Evolutionary conservation across 441 rosid genomes (phyloP).

Genomic region (Iberis amara): DNA sequence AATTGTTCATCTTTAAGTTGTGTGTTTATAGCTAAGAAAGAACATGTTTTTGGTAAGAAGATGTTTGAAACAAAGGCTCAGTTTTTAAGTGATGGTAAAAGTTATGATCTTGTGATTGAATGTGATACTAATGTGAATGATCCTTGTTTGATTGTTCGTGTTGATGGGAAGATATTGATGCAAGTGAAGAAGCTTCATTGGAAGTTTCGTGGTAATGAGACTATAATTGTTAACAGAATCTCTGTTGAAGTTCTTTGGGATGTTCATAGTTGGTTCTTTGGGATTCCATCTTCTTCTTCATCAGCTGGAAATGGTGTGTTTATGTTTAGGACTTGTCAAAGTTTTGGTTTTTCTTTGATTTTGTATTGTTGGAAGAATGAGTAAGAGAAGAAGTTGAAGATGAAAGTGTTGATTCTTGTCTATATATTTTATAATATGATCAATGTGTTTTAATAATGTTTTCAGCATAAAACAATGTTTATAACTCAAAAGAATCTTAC

Average conservation of each 20-base stretch:
- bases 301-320: conserved; percentile 71
- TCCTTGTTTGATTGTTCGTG: conserved; percentile 68
- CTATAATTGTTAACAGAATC: conserved; percentile 74
- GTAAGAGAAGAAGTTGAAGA: conserved; percentile 32
- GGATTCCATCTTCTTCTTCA: conserved; percentile 44
- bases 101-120: conserved; percentile 65
- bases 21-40: conserved; percentile 61
- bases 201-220: conserved; percentile 87
- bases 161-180: conserved; percentile 67
- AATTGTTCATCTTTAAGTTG: conserved; percentile 29
- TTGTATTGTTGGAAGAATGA: conserved; percentile 86
- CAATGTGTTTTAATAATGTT: background rate
- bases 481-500: too few relatives aligned
- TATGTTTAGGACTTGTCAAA: conserved; percentile 71
- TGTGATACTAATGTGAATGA: conserved; percentile 66
- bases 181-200: conserved; percentile 76
- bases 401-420: conserved; percentile 33
- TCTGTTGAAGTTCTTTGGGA: conserved; percentile 91
- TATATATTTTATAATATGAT: conserved; percentile 16
- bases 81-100: conserved; percentile 55
- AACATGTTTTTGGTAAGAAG: conserved; percentile 48
- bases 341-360: conserved; percentile 64
- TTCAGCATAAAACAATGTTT: too few relatives aligned
- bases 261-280: conserved; percentile 86
- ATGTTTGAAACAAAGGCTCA: conserved; percentile 63